Evolutionary conservation across 345 rosid species (phyloP), one percentile per base, ranked within the genome.

Genomic region (Rhodomyrtus tomentosa): DNA sequence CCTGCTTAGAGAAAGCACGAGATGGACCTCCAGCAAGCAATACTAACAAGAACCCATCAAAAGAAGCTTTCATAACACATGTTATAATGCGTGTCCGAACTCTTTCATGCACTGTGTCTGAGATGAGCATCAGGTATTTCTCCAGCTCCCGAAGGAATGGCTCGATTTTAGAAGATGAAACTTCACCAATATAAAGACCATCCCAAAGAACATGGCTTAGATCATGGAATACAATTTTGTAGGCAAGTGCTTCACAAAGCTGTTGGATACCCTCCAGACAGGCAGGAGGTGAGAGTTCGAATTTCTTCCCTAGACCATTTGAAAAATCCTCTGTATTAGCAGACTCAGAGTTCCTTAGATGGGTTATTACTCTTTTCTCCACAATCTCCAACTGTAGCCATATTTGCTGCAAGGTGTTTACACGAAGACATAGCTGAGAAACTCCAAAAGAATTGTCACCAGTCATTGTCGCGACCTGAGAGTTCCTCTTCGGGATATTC

Each of bases 1-100:
- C 99, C 86, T 92, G 98, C 82, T 80, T 88, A 53, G 94, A 84
- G 88, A 97, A 97, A 59, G 93, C 90, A 84, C 99, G 98, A 27
- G 95, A 91, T 32, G 99, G 98, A 18, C 99, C 99, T 85, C 99
- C 99, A 59, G 99, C 99, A 15, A 97, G 99, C 62, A 97, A 88
- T 84, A 97, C 99, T 58, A 97, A 91, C 86, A 95, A 88, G 88
- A 95, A 95, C 76, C 99, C 98, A 83, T 97, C 99, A 40, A 93
- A 94, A 12, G 99, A 92, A 74, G 99, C 99, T 85, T 88, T 94
- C 99, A 97, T 95, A 25, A 95, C 54, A 85, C 95, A 98, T 1
- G 96, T 92, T 55, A 97, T 83, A 82, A 97, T 89, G 42, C 99
- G 92, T 62, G 96, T 92, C 18, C 96, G 95, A 79, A 95, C 98